A percentile compares a stretch with the other conserved stretches of the same genome.
Conservation (phyloP, 192 early-diverging fungal genomes). For the Umbelopsis sp. region DNA sequence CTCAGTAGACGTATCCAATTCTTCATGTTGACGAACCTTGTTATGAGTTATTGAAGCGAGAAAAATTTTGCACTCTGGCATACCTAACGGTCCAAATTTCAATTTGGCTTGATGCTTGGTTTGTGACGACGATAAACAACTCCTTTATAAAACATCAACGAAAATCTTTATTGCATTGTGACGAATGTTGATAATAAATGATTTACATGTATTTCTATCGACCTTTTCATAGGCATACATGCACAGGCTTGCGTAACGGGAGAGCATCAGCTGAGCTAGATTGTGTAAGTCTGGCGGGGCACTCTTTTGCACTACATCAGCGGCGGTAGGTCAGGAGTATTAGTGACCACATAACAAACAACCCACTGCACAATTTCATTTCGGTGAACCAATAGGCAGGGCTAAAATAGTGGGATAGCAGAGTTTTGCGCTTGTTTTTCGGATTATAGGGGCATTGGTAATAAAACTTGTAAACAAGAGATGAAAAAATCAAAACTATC, state of each 20-base stretch:
- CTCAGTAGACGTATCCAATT: too few species aligned
- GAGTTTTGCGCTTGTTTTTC: not conserved
- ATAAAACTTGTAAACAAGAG: not conserved
- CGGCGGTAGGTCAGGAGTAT: too few species aligned
- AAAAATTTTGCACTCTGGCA: not conserved
- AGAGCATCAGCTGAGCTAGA: not conserved
- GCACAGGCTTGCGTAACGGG: not conserved
- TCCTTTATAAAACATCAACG: not conserved
- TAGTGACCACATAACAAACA: too few species aligned
- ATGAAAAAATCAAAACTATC: not conserved
- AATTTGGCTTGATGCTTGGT: not conserved
- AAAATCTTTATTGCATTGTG: too few species aligned
- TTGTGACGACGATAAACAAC: not conserved
- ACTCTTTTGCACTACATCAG: too few species aligned
- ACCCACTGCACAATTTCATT: not conserved
- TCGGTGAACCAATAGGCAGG: not conserved
- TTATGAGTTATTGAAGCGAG: not conserved
- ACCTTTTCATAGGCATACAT: not conserved
- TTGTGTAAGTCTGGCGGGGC: too few species aligned
- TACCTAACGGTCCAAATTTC: not conserved
- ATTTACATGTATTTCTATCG: too few species aligned
- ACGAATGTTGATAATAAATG: too few species aligned
- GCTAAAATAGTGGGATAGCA: not conserved
- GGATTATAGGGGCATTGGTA: not conserved
- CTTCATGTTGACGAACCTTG: not conserved